Evolutionary conservation across 768 basidiomycete genomes (phyloP).

Genomic region (Lenzites betulinus): DNA sequence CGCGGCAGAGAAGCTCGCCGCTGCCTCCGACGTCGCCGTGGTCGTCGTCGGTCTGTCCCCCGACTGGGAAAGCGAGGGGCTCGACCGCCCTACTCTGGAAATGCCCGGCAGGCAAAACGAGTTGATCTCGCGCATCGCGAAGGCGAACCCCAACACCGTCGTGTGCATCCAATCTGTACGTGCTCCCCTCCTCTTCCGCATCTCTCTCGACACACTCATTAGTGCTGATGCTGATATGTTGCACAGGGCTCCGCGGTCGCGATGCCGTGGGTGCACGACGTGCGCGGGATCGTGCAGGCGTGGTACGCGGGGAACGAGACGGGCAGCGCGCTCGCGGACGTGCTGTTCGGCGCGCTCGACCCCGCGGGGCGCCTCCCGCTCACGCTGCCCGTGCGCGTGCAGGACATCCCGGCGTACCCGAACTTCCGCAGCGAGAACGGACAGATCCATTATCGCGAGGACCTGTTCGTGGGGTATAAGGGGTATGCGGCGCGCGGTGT

Average conservation of each 20-base stretch:
- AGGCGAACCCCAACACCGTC: conserved; percentile 57
- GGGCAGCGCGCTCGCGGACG: conserved; percentile 65
- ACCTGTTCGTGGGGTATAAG: conserved; percentile 71
- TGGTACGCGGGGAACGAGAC: conserved; percentile 70
- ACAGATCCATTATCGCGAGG: conserved; percentile 54
- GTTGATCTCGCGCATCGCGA: conserved; percentile 51
- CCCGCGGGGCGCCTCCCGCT: conserved; percentile 61
- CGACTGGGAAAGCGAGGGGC: conserved; percentile 79
- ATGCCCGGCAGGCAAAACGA: conserved; percentile 65
- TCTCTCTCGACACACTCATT: neutral
- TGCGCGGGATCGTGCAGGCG: conserved; percentile 57
- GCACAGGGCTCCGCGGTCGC: conserved; percentile 64
- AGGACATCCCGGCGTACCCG: conserved; percentile 64
- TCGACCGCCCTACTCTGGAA: conserved; percentile 62
- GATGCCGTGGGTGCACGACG: conserved; percentile 71
- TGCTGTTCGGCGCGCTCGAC: conserved; percentile 64
- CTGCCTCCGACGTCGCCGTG: conserved; percentile 55
- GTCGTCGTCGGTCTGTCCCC: conserved; percentile 62
- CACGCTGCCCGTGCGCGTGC: conserved; percentile 57
- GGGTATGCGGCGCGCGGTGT: conserved; percentile 58
- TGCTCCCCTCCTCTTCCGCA: neutral
- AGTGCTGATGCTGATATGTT: too few species aligned
- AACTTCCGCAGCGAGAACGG: conserved; percentile 63
- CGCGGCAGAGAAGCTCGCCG: conserved; percentile 57
- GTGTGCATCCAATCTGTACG: conserved; percentile 64